Conservation (phyloP, 2,329 filamentous ascomycete species). For the Diaporthe aspalathi region DNA sequence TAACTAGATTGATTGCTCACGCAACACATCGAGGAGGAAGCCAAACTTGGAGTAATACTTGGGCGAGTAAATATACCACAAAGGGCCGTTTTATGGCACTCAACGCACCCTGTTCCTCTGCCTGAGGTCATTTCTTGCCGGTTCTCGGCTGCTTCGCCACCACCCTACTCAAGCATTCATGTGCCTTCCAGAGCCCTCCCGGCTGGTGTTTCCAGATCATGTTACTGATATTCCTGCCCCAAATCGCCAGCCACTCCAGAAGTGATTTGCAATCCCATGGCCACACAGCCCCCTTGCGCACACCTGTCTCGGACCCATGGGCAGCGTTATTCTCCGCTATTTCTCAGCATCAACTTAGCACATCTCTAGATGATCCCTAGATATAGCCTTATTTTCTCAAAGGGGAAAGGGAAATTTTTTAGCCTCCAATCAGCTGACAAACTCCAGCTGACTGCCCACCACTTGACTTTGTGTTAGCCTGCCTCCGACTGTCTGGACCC, state of each 20-base stretch:
- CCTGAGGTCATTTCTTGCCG: not conserved
- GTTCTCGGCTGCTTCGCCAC: not conserved
- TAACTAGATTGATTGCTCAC: constrained; percentile 37
- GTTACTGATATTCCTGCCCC: not conserved
- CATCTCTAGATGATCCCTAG: not conserved
- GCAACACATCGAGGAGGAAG: constrained; percentile 22
- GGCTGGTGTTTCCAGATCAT: not conserved
- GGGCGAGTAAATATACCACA: not conserved
- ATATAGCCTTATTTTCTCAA: not conserved
- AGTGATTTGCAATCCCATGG: not conserved
- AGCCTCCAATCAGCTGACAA: constrained; percentile 12
- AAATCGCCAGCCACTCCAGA: not conserved
- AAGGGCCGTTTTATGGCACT: not conserved
- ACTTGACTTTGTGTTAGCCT: not conserved
- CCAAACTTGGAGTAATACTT: constrained; percentile 2
- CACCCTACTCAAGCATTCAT: not conserved
- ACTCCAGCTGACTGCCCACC: constrained; percentile 20
- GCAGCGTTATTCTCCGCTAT: not conserved
- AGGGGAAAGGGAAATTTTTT: not conserved
- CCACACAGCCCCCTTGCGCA: not conserved
- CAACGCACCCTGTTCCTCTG: not conserved
- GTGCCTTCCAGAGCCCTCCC: not conserved
- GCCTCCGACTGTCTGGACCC: not conserved
- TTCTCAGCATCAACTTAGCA: not conserved
- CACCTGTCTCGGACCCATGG: not conserved